Conservation (phyloP, 768 basidiomycete species). For the Mrakia frigida region DNA sequence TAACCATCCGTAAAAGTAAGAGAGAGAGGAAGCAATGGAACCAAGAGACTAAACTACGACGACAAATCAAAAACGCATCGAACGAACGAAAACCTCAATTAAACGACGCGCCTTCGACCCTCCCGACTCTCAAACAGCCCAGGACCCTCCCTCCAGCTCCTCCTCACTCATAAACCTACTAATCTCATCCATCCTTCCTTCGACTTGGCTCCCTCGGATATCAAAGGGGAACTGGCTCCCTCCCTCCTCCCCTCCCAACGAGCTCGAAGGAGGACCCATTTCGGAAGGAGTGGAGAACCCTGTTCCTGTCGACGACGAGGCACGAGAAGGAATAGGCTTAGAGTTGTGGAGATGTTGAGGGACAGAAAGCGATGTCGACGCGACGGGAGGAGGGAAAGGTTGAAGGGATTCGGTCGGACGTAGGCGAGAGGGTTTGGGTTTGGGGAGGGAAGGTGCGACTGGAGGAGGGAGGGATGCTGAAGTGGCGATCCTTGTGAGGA, state of each 20-base stretch:
- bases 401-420: not conserved
- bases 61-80: not conserved
- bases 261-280: not conserved
- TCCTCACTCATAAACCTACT: not conserved
- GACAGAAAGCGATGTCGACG: not conserved
- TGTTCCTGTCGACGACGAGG: not conserved
- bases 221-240: not conserved
- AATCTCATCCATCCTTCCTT: not conserved
- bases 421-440: no score
- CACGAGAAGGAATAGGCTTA: not conserved
- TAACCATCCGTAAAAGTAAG: no score
- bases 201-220: not conserved
- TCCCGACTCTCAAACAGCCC: not conserved
- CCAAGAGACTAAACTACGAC: not conserved
- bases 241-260: not conserved
- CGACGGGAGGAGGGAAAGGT: not conserved
- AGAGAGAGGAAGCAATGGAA: no score
- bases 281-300: not conserved
- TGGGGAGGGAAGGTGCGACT: not conserved
- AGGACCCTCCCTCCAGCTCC: not conserved
- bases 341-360: not conserved
- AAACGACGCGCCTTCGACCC: not conserved
- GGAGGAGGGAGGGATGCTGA: not conserved
- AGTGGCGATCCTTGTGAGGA: no score
- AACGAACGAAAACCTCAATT: not conserved